Conservation (phyloP, 2,329 filamentous ascomycete species). For the Diaporthe eres region DNA sequence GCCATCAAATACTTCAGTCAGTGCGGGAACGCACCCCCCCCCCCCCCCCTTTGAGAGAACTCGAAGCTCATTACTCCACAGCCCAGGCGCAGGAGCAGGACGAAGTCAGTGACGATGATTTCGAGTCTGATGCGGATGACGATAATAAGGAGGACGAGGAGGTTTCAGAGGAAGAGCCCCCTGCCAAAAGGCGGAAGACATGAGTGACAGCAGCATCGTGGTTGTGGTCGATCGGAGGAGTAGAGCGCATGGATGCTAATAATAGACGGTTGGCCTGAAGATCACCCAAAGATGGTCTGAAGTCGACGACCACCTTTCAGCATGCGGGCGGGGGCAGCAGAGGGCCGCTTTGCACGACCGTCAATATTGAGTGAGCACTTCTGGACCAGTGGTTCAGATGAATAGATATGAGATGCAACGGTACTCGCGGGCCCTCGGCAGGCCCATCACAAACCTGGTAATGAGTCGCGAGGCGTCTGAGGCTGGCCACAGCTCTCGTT, state of each 20-base stretch:
- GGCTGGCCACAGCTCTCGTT: slow-evolving; percentile 26
- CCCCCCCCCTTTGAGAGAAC: neutral
- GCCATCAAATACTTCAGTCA: slow-evolving; percentile 93
- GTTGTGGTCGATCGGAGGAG: neutral
- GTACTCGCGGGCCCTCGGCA: slow-evolving; percentile 5
- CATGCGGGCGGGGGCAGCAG: neutral
- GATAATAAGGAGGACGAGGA: slow-evolving; percentile 67
- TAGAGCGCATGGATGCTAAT: slow-evolving; percentile 32
- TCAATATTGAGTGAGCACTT: slow-evolving; percentile 1
- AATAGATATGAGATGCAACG: slow-evolving; percentile 30
- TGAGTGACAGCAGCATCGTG: slow-evolving; percentile 43
- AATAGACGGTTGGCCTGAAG: slow-evolving; percentile 32
- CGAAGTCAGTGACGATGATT: slow-evolving; percentile 77
- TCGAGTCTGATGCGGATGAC: slow-evolving; percentile 74
- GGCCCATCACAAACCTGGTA: slow-evolving; percentile 23
- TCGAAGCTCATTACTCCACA: slow-evolving; percentile 57
- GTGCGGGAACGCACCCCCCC: slow-evolving; percentile 53
- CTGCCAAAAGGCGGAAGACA: slow-evolving; percentile 59
- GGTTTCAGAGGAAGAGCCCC: slow-evolving; percentile 53
- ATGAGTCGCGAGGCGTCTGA: slow-evolving; percentile 32
- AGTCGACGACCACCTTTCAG: slow-evolving; percentile 19
- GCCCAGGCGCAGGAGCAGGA: slow-evolving; percentile 80
- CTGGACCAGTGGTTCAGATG: slow-evolving; percentile 28
- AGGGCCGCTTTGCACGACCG: slow-evolving; percentile 4
- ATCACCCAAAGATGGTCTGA: slow-evolving; percentile 29